Evolutionary conservation across 352 stramenopile genomes (phyloP), one percentile per base, ranked within the genome.

Genomic region (Phytopythium litorale): DNA sequence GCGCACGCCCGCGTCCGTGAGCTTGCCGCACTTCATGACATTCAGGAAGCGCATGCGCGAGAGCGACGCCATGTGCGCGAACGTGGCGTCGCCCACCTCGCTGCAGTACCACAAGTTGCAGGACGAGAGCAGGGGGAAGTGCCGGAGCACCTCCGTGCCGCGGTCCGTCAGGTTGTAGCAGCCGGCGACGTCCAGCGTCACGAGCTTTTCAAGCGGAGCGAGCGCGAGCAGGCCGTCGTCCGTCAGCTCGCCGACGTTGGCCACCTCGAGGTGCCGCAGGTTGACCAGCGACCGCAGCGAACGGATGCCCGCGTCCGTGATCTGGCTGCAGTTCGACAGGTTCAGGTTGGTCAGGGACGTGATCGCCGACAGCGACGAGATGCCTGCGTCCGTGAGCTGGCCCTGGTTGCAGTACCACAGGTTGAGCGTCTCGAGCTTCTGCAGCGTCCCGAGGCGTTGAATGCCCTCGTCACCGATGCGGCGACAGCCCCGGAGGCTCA

Each of bases 101-200:
- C 79, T 90, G 66, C 84, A 93, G 67, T 93, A 93, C 82, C 84
- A 93, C 21, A 93, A 56, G 37, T 92, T 93, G 62, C 75, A 88
- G 2, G 78, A 90, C 30, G 77, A 75, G 32, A 93, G 62, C n/a
- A 72, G 61, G 7, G 65, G 60, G 58, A 91, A 91, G 55, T 76
- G 73, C 15, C 49, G 52, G 13, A 93, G 62, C 55, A 93, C 82
- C 35, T 73, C 49, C 4, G 78, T 91, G 46, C 84, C 84, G 0
- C 65, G 28, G 63, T 93, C 84, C 13, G 84, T 93, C 65, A 93
- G 70, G 38, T 91, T 91, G 71, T 93, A 93, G 67, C 84, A 93
- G 4, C 84, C 84, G 6, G 84, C 81, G 16, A 93, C 65, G 50
- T 93, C 81, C 7, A 93, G 63, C 7, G 79, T 85, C 7, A 87